phyloP scores from a whole-genome alignment of 768 basidiomycete species.

The Candolleomyces efflorescens region DNA sequence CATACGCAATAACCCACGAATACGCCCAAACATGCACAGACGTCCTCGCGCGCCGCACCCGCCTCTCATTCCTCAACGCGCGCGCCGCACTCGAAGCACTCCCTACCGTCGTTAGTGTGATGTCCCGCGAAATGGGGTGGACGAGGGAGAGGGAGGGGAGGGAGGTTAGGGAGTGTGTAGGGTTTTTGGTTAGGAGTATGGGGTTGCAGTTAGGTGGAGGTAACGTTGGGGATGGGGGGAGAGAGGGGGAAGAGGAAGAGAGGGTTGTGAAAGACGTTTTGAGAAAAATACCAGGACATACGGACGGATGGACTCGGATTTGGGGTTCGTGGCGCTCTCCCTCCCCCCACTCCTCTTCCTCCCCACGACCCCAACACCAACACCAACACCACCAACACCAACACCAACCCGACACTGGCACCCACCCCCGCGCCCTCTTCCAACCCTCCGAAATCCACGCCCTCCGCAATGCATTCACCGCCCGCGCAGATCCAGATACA shows the following conservation, averaged over 20 bases:
- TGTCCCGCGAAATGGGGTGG: conserved; percentile 86
- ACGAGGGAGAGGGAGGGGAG: conserved; percentile 46
- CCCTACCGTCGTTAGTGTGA: conserved; percentile 86
- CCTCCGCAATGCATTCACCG: conserved; percentile 33
- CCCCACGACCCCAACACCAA: no score
- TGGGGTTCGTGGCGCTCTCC: no score
- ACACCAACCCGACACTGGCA: conserved; percentile 12
- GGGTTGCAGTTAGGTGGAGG: conserved; percentile 51
- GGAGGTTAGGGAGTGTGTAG: conserved; percentile 57
- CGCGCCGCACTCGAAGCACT: conserved; percentile 81
- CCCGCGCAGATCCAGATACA: conserved; percentile 23
- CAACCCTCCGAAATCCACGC: conserved; percentile 40
- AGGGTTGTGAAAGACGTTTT: conserved; percentile 10
- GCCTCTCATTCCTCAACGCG: conserved; percentile 90
- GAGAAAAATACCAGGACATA: no score
- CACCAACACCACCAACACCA: background rate
- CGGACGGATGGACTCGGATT: no score
- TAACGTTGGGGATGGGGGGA: conserved; percentile 19
- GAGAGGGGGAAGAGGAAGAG: conserved; percentile 24
- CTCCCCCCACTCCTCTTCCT: no score
- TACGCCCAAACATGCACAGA: conserved; percentile 92
- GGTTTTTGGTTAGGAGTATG: conserved; percentile 82
- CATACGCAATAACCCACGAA: conserved; percentile 84
- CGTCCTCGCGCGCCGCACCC: conserved; percentile 87
- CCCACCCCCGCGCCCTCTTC: conserved; percentile 39